Base-by-base conservation (phyloP, 2,329 filamentous ascomycete genomes). In the Arachnomyces sp. region DNA sequence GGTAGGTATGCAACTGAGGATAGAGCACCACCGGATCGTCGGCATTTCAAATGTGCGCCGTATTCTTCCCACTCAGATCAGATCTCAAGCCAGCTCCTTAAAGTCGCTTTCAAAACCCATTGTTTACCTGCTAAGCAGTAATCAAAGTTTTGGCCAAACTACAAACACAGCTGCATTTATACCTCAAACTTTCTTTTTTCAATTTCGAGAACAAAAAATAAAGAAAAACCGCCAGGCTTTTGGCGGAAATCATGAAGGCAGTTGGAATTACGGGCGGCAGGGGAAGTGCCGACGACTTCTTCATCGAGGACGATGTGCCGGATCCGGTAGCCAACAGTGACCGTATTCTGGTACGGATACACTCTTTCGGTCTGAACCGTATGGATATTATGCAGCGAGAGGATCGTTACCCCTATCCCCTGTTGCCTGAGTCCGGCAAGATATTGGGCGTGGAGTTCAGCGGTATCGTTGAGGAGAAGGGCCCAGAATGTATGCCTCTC, bases 331-430 rank as follows among this genome's bases (percentile, higher is more conserved):
- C 73, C 3, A 57, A 25, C 28, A 13, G 28, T 13, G 34, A 38
- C 34, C 35, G 35, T 18, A 32, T 42, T 29, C 35, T 42, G 14
- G 40, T 42, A 14, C 15, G 29, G 4, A 18, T 42, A 52, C 80
- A 80, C 56, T 80, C 80, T 44, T 86, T 86, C 54, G 85, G 85
- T 15, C 74, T 93, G 40, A 93, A 63, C 31, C 67, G 57, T 14
- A 61, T 60, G 57, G 59, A 62, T 40, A 46, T 60, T 12, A 31
- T 58, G 3, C 59, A 62, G 42, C 52, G 59, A 7, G 51, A 59
- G 44, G 59, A 56, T 12, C 13, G 43, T 2, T 62, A 62, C 37
- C 39, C 39, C 7, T 35, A 35, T 28, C 57, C 57, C 2, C 38
- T 61, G 7, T 59, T 57, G 1, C 53, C 56, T 2, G 49, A 56